Conservation (phyloP, 2,329 filamentous ascomycete genomes). For the Pseudogymnoascus sp. region DNA sequence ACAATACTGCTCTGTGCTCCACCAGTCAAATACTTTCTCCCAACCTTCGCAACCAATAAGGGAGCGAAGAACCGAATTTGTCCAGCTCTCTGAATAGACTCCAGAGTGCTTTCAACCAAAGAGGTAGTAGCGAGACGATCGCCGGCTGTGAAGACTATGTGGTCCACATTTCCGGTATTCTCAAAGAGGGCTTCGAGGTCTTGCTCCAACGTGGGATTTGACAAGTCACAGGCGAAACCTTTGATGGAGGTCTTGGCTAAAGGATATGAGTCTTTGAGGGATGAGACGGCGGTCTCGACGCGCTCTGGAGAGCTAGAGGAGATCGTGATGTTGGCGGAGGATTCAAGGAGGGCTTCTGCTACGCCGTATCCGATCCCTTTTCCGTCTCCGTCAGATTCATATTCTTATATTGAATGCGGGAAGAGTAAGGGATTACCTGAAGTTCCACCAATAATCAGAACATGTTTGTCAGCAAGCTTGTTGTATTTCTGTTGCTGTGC, state of each 20-base stretch:
- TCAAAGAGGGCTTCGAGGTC: slow-evolving; percentile 37
- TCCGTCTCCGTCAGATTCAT: background rate
- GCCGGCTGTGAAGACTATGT: slow-evolving; percentile 24
- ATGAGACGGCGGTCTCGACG: slow-evolving; percentile 11
- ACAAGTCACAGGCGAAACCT: slow-evolving; percentile 21
- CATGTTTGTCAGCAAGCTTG: slow-evolving; percentile 22
- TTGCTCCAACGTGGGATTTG: slow-evolving; percentile 14
- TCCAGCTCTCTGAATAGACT: slow-evolving; percentile 15
- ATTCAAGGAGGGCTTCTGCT: slow-evolving; percentile 22
- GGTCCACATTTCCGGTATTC: slow-evolving; percentile 21
- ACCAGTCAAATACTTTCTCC: slow-evolving; percentile 9
- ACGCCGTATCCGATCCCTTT: slow-evolving; percentile 20
- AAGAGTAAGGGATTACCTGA: slow-evolving; percentile 14
- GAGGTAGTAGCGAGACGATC: slow-evolving; percentile 13
- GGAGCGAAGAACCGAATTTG: slow-evolving; percentile 22
- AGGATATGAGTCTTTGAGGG: slow-evolving; percentile 7
- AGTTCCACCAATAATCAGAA: slow-evolving; percentile 24
- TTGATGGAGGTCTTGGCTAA: slow-evolving; percentile 8
- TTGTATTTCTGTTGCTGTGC: slow-evolving; percentile 10
- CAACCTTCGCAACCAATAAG: slow-evolving; percentile 22
- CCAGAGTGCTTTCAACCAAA: slow-evolving; percentile 14
- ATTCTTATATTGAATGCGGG: background rate
- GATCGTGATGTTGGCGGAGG: slow-evolving; percentile 19
- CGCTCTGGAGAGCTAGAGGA: slow-evolving; percentile 11
- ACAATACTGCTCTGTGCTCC: background rate